Evolutionary conservation across 2,329 filamentous ascomycete genomes (phyloP).

Genomic region (Arthroderma sp.): DNA sequence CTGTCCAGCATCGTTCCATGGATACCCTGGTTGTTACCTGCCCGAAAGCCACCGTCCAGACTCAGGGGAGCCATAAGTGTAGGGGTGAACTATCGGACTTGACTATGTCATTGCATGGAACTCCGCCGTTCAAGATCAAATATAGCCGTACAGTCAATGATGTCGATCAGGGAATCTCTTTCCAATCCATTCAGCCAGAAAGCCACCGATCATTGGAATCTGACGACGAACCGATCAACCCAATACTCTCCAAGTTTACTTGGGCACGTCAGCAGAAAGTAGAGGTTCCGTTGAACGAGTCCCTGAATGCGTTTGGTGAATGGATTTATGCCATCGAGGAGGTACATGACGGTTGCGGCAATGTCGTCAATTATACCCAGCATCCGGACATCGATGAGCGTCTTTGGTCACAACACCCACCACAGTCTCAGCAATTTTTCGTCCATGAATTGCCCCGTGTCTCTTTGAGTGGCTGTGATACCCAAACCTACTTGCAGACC

Average conservation of each 20-base stretch:
- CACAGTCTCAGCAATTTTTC: conserved; percentile 62
- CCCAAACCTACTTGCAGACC: conserved; percentile 68
- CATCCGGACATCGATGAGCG: conserved; percentile 53
- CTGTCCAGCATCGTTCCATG: conserved; percentile 64
- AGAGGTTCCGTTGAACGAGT: conserved; percentile 77
- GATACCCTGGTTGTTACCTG: conserved; percentile 79
- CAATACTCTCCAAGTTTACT: conserved; percentile 43
- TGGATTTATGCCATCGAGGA: conserved; percentile 90
- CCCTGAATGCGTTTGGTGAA: conserved; percentile 61
- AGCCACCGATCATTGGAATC: conserved; percentile 67
- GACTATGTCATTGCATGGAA: conserved; percentile 70
- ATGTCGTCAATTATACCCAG: conserved; percentile 58
- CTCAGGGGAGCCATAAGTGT: conserved; percentile 57
- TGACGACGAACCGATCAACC: conserved; percentile 46
- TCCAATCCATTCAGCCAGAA: conserved; percentile 87
- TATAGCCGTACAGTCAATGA: conserved; percentile 83
- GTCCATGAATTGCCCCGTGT: conserved; percentile 78
- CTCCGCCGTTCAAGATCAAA: conserved; percentile 79
- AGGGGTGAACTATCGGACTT: conserved; percentile 79
- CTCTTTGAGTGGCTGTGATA: conserved; percentile 61
- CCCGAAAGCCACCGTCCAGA: conserved; percentile 63
- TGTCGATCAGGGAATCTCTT: conserved; percentile 71
- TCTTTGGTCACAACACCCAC: conserved; percentile 45
- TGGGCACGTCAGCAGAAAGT: conserved; percentile 72
- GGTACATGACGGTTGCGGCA: conserved; percentile 82